Base-by-base conservation (phyloP, 1,139 yeast species). In the Scheffersomyces segobiensis region DNA sequence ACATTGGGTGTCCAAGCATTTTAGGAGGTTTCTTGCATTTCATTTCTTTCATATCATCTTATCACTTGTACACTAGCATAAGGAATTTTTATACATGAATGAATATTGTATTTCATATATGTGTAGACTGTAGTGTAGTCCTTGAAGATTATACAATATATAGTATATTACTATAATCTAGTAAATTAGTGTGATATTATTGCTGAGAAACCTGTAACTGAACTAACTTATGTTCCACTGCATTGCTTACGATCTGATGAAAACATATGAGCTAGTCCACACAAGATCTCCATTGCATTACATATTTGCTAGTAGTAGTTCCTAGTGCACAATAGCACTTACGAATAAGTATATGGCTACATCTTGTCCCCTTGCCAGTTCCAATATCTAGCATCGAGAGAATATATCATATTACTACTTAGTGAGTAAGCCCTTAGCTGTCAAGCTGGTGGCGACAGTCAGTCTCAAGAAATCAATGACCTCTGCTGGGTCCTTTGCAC, bases 1-100 rank as follows among this genome's bases (percentile, higher is more conserved):
- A 89, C 96, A 3, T 77, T 93, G 61, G 98, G 98, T 49, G 87
- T 88, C 49, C 91, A 89, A 67, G 76, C 82, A 32, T 80, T 78
- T 65, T 80, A 75, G 62, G 52, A 32, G 17, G 17, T 32, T 32
- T 32, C 42, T 32, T 32, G 42, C 42, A 32, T 32, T 32, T 32
- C 42, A 32, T 14, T 32, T 32, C 42, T 32, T 32, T 32, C 42
- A 32, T 32, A 32, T 32, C 42, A 32, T 32, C 42, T 32, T 32
- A 32, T 32, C 42, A 32, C 42, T 32, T 32, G 42, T 32, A 32
- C 42, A 32, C 42, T 32, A 32, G 42, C 17, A 32, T 32, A 32
- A 32, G 42, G 42, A 32, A 32, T 7, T 42, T 69, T 65, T 53
- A 75, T 75, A 57, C 63, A 52, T 53, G 55, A 58, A 55, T 7